Conservation (phyloP, 2,329 filamentous ascomycete genomes). For the Colletotrichum viniferum region DNA sequence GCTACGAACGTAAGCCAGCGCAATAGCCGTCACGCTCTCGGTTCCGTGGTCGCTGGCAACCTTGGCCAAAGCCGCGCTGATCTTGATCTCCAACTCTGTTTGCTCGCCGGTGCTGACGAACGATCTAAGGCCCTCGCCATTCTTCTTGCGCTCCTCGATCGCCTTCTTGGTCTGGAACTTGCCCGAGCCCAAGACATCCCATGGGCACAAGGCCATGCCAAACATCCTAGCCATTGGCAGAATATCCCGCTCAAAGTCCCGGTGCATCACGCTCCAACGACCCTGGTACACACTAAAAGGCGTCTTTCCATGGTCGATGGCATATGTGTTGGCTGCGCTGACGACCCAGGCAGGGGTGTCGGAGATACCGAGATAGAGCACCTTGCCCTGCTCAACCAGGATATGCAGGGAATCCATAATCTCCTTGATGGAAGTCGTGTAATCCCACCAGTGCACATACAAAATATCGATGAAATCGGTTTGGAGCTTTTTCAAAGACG, state of each 20-base stretch:
- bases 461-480: slow-evolving; percentile 50
- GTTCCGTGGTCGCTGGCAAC: slow-evolving; percentile 61
- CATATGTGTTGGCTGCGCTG: slow-evolving; percentile 41
- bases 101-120: slow-evolving; percentile 32
- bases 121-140: slow-evolving; percentile 42
- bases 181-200: slow-evolving; percentile 63
- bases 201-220: slow-evolving; percentile 60
- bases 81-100: slow-evolving; percentile 52
- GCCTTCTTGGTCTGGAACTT: slow-evolving; percentile 48
- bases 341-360: slow-evolving; percentile 46
- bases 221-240: slow-evolving; percentile 45
- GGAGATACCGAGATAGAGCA: slow-evolving; percentile 45
- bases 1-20: slow-evolving; percentile 54
- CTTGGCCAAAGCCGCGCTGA: slow-evolving; percentile 63
- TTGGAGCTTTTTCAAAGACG: slow-evolving; percentile 48
- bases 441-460: slow-evolving; percentile 51
- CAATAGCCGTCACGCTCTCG: slow-evolving; percentile 62
- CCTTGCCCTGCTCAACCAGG: slow-evolving; percentile 44
- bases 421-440: slow-evolving; percentile 44
- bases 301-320: slow-evolving; percentile 35
- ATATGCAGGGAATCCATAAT: slow-evolving; percentile 46
- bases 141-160: slow-evolving; percentile 32
- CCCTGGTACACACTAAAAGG: slow-evolving; percentile 45
- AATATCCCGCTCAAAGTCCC: slow-evolving; percentile 45
- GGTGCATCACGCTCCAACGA: slow-evolving; percentile 36